Percentiles rank a stretch among this genome's conserved stretches.
These are phyloP conservation scores for Pseudocercospora vitis DNA, from an alignment of 2,329 filamentous ascomycete species.

Conservation along the genomic window DNA sequence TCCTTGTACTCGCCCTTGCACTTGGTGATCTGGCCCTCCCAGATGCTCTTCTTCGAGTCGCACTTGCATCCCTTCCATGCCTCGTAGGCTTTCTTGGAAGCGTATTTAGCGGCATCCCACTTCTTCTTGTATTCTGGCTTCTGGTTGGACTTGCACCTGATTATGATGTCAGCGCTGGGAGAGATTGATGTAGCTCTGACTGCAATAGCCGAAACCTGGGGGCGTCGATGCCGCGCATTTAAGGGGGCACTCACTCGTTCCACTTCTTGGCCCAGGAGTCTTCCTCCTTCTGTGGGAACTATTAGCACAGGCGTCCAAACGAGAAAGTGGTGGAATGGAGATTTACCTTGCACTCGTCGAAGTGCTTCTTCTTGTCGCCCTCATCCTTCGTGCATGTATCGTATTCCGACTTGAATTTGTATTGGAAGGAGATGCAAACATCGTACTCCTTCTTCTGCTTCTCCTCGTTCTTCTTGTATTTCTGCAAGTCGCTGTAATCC, in stretches of 20 bases:
- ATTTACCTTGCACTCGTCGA: neutral
- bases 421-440: neutral
- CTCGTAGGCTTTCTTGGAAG: neutral
- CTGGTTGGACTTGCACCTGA: neutral
- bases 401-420: neutral
- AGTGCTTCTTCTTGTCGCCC: neutral
- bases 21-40: neutral
- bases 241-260: too few species aligned
- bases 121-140: constrained; percentile 2
- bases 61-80: neutral
- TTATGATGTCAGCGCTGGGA: too few species aligned
- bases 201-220: too few species aligned
- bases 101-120: neutral
- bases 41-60: neutral
- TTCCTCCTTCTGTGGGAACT: neutral
- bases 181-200: too few species aligned
- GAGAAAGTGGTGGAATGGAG: neutral
- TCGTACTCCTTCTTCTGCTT: neutral
- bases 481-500: neutral
- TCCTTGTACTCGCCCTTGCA: neutral
- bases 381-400: neutral
- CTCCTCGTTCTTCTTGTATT: neutral
- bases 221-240: too few species aligned
- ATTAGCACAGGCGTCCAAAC: neutral
- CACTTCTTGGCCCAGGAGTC: neutral